Evolutionary conservation across 768 basidiomycete species (phyloP), one percentile per base, ranked within the genome.

Genomic region (Pleurotus ostreatus): DNA sequence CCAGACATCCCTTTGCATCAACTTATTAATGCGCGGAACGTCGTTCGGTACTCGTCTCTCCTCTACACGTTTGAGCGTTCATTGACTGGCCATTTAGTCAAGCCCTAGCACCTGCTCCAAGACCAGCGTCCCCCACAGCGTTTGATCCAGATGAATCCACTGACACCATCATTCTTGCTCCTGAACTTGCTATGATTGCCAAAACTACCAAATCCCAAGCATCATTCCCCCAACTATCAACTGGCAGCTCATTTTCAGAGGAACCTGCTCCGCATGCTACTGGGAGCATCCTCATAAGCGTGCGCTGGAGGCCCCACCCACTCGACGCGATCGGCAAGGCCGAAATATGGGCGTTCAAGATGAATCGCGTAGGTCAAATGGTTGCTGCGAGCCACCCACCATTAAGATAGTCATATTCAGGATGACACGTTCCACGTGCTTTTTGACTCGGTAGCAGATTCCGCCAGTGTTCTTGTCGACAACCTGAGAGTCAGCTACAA

Each of bases 301-400:
- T 91, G 11, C 76, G 71, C 48, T 91, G 88, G 88, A 73, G 72
- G 34, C 80, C 80, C 4, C 89, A 91, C 70, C 89, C 89, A 4
- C 66, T 74, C 38, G 72, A 84, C 53, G 49, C 68, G 25, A 62
- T 64, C 8, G 78, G 73, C 2, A 66, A 71, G 58, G 65, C 73
- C 22, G 62, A 74, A 22, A 61, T 66, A 4, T 84, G 80, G 78
- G 66, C 66, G 2, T 87, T 86, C 65, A 77, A 73, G 61, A 78
- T 88, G 61, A 80, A 78, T 60, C 76, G 82, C 65, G 89, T 87
- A 59, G 23, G 51, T 53, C 22, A 48, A 15, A 5, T 56, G 5
- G 9, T 34, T 34, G 11, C 30, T 34, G 30, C 30, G 30, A 34
- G 30, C 11, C 30, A 34, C 30, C 30, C 30, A 34, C 30, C 11